Evolutionary conservation across 805 yeast species (phyloP).

Genomic region (Schizosaccharomyces cryophilus): DNA sequence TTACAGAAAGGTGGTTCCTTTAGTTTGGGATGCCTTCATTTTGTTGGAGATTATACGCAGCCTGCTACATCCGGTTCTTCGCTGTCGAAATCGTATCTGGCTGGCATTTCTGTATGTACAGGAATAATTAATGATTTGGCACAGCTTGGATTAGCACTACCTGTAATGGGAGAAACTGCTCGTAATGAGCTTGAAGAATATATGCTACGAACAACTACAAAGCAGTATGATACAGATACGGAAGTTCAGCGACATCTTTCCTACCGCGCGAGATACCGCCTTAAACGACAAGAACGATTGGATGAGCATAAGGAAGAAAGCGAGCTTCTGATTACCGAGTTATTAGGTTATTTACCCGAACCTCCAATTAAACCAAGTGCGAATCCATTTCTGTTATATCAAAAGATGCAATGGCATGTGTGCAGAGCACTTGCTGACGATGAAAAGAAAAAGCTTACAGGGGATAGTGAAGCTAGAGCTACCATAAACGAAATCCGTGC

Average conservation of each 20-base stretch:
- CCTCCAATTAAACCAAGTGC: conserved; percentile 18
- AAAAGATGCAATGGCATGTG: conserved; percentile 19
- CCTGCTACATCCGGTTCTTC: not conserved
- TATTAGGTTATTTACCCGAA: conserved; percentile 17
- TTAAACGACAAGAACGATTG: not conserved
- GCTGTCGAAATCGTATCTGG: not conserved
- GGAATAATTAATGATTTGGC: not conserved
- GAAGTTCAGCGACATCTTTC: not conserved
- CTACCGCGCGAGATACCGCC: not conserved
- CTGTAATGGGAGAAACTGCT: not conserved
- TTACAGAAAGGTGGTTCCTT: not conserved
- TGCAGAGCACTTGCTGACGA: conserved; percentile 17
- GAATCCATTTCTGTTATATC: conserved; percentile 19
- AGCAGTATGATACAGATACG: not conserved
- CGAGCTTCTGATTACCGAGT: conserved; percentile 6
- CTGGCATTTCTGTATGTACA: not conserved
- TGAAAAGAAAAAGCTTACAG: conserved; percentile 8
- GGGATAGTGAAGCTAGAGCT: conserved; percentile 14
- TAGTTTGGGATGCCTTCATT: not conserved
- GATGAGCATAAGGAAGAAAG: conserved; percentile 4
- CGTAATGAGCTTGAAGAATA: not conserved
- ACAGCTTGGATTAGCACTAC: not conserved
- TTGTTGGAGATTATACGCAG: not conserved
- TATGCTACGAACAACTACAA: not conserved
- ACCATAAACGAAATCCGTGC: conserved; percentile 20